These are phyloP conservation scores for Alternaria sp. DNA, from an alignment of 2,329 filamentous ascomycete genomes.

Conservation along the genomic window DNA sequence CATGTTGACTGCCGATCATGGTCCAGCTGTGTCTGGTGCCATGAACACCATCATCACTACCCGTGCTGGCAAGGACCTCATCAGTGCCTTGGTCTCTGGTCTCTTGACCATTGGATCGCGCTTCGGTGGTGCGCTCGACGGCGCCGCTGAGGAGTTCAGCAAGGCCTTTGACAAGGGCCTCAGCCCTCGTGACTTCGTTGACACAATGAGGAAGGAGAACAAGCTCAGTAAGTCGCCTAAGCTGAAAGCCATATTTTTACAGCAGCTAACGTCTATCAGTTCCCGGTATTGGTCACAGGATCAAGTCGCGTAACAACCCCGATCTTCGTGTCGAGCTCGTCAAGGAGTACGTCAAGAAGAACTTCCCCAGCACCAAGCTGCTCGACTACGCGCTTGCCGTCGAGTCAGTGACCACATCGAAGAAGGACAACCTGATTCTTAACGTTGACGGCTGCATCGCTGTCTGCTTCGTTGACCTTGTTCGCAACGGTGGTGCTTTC, in stretches of 20 bases:
- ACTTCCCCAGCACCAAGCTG: constrained; percentile 97
- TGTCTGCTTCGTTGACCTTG: constrained; percentile 96
- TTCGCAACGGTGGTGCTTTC: constrained; percentile 98
- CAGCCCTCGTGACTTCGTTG: constrained; percentile 97
- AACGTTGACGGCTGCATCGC: constrained; percentile 99
- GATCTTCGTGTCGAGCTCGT: constrained; percentile 99
- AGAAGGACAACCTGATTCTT: constrained; percentile 99
- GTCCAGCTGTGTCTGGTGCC: constrained; percentile 96
- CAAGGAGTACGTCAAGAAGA: constrained; percentile 97
- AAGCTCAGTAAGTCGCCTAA: constrained; percentile 76
- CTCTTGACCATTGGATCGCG: constrained; percentile 97
- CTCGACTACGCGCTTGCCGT: constrained; percentile 98
- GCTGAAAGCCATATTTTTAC: neutral
- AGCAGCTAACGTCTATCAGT: constrained; percentile 56
- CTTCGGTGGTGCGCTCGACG: constrained; percentile 97
- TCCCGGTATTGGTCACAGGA: constrained; percentile 97
- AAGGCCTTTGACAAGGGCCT: constrained; percentile 98
- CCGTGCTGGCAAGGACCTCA: constrained; percentile 97
- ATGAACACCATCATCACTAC: constrained; percentile 99
- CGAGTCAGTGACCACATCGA: constrained; percentile 96
- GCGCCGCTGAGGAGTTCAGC: constrained; percentile 97
- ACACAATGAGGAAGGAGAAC: constrained; percentile 99
- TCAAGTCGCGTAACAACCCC: constrained; percentile 99
- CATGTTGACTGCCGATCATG: constrained; percentile 99
- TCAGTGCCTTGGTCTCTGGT: constrained; percentile 93